Percentiles rank a stretch among this genome's conserved stretches.
phyloP scores from a whole-genome alignment of 2,329 filamentous ascomycete species.

The Fusarium sulawesiense region DNA sequence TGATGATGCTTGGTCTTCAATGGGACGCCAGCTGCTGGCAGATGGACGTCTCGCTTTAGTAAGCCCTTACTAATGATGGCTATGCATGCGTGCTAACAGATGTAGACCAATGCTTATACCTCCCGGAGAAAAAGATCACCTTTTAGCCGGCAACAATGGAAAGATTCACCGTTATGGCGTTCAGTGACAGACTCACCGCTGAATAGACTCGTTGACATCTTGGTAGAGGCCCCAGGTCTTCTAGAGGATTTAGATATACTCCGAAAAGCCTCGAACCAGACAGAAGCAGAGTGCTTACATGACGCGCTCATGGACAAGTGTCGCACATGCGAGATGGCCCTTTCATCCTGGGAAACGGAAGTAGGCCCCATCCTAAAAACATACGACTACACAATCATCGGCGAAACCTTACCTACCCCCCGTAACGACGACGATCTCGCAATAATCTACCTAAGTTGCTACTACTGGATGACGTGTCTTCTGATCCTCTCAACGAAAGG shows the following conservation, averaged over 20 bases:
- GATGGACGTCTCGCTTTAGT: slow-evolving; percentile 18
- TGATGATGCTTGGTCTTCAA: background rate
- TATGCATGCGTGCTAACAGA: rapidly evolving
- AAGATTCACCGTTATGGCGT: slow-evolving; percentile 7
- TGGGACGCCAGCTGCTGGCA: slow-evolving; percentile 14
- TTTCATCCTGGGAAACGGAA: background rate
- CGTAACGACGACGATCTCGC: slow-evolving; percentile 11
- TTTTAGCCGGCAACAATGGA: slow-evolving; percentile 1
- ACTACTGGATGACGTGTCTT: slow-evolving; percentile 24
- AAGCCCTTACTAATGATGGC: rapidly evolving
- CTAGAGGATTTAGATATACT: slow-evolving; percentile 1
- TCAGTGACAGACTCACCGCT: slow-evolving; percentile 3
- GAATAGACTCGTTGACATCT: slow-evolving; percentile 6
- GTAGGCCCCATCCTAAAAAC: background rate
- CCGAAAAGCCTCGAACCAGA: background rate
- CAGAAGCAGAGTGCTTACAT: background rate
- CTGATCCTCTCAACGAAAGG: slow-evolving; percentile 14
- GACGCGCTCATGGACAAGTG: background rate
- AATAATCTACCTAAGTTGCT: slow-evolving; percentile 5
- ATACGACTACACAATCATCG: slow-evolving; percentile 13
- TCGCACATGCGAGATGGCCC: background rate
- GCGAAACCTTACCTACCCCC: background rate
- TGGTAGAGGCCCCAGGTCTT: slow-evolving; percentile 8
- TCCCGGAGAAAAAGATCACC: slow-evolving; percentile 8
- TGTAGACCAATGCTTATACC: slow-evolving; percentile 1